Evolutionary conservation across 352 stramenopile genomes (phyloP).

Genomic region (Aphanomyces invadans): DNA sequence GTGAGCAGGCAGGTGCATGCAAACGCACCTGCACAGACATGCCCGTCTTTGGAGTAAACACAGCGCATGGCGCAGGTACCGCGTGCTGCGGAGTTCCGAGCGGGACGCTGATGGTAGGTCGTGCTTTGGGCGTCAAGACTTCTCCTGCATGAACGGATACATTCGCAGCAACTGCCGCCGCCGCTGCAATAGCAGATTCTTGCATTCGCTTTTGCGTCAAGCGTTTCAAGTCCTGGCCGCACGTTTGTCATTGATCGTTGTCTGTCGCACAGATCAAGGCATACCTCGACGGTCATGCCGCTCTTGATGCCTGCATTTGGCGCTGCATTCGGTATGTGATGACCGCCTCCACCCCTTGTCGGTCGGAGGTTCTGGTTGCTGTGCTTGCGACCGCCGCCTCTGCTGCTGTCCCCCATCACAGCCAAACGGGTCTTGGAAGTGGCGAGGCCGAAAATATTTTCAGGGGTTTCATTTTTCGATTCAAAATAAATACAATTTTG

Average conservation of each 20-base stretch:
- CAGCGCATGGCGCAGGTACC: conserved; percentile 28
- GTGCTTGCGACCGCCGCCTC: conserved; percentile 14
- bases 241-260: not conserved
- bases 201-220: conserved; percentile 82
- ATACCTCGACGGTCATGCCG: conserved; percentile 77
- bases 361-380: conserved; percentile 6
- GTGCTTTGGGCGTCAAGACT: conserved; percentile 29
- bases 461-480: not conserved
- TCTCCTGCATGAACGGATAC: conserved; percentile 2
- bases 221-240: conserved; percentile 54
- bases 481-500: not conserved
- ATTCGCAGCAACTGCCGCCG: conserved; percentile 2
- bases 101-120: conserved; percentile 60
- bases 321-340: conserved; percentile 24
- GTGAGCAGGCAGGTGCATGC: not conserved
- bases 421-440: not conserved
- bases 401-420: conserved; percentile 16
- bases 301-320: conserved; percentile 83
- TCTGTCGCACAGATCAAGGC: not conserved
- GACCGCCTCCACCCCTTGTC: not conserved
- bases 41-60: conserved; percentile 56
- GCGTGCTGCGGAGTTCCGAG: conserved; percentile 16
- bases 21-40: conserved; percentile 59
- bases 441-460: conserved; percentile 15
- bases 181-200: conserved; percentile 29